A percentile compares a stretch with the other conserved stretches of the same genome.
Evolutionary conservation across 345 rosid species (phyloP).

Genomic region (Alliaria petiolata): DNA sequence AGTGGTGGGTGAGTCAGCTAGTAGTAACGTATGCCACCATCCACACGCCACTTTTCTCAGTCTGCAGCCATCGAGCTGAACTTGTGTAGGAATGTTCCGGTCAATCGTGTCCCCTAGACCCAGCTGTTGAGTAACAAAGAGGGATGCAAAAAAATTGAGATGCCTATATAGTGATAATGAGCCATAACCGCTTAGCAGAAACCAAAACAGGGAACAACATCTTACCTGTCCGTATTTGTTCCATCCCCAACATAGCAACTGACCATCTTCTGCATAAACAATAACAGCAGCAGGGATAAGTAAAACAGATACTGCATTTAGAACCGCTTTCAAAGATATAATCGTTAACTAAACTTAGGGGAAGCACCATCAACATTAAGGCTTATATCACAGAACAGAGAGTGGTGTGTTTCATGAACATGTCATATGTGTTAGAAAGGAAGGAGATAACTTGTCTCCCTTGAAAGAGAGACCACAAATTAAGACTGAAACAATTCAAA

Average conservation of each 20-base stretch:
- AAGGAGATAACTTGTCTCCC: neutral
- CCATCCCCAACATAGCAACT: conserved; percentile 79
- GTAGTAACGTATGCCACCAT: conserved; percentile 84
- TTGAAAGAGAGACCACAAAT: conserved; percentile 15
- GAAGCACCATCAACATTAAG: too few relatives aligned
- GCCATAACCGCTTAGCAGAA: neutral
- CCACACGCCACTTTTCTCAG: conserved; percentile 61
- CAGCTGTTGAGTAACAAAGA: conserved; percentile 42
- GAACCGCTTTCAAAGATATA: neutral
- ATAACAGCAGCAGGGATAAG: neutral
- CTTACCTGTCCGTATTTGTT: conserved; percentile 87
- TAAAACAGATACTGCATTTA: neutral
- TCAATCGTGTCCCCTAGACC: conserved; percentile 72
- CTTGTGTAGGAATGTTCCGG: conserved; percentile 55
- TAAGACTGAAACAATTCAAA: conserved; percentile 21
- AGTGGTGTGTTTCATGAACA: neutral
- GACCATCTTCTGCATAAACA: conserved; percentile 50
- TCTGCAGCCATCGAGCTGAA: conserved; percentile 39
- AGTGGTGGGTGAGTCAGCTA: conserved; percentile 35
- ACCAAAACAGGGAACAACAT: neutral
- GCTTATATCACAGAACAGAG: neutral
- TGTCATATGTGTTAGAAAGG: neutral
- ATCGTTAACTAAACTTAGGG: neutral
- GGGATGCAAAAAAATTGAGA: neutral
- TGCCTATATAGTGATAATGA: neutral